A percentile compares a stretch with the other conserved stretches of the same genome.
Evolutionary conservation across 1,284 basidiomycete species (phyloP).

Genomic region (Ustilago sp.): DNA sequence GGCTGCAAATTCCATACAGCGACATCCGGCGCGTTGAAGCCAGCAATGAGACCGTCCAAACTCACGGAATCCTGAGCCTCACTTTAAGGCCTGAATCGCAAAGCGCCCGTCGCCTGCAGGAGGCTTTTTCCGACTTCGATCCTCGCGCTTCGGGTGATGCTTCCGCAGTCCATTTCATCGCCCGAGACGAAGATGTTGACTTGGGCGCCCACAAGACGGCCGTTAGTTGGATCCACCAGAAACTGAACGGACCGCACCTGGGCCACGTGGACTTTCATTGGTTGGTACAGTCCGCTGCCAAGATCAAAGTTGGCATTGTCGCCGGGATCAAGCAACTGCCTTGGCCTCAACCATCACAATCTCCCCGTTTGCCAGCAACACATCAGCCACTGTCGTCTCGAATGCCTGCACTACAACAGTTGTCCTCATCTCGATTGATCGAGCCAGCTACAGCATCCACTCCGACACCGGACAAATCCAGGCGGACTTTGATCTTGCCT

Average conservation of each 20-base stretch:
- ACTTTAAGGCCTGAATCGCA: constrained; percentile 9
- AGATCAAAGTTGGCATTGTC: constrained; percentile 12
- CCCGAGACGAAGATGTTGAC: neutral
- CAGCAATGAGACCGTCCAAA: constrained; percentile 9
- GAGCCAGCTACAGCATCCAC: constrained; percentile 5
- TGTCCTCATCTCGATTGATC: neutral
- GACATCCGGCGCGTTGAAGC: constrained; percentile 17
- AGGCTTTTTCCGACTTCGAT: constrained; percentile 21
- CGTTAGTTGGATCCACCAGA: neutral
- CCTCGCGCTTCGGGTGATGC: constrained; percentile 27
- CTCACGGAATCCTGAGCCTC: constrained; percentile 11
- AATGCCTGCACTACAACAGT: neutral
- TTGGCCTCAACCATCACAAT: constrained; percentile 5
- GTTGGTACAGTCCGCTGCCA: constrained; percentile 12
- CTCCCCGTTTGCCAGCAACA: neutral
- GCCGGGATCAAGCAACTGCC: constrained; percentile 2
- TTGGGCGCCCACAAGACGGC: constrained; percentile 6
- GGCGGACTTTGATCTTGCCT: constrained; percentile 25
- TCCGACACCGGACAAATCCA: neutral
- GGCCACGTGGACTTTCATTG: neutral
- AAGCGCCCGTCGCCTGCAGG: constrained; percentile 19
- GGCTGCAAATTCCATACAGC: constrained; percentile 19
- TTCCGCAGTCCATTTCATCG: constrained; percentile 28
- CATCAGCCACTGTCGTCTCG: neutral
- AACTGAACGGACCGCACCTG: neutral